These are phyloP conservation scores for Boletus sp. DNA, from an alignment of 768 basidiomycete species.

Conservation along the genomic window DNA sequence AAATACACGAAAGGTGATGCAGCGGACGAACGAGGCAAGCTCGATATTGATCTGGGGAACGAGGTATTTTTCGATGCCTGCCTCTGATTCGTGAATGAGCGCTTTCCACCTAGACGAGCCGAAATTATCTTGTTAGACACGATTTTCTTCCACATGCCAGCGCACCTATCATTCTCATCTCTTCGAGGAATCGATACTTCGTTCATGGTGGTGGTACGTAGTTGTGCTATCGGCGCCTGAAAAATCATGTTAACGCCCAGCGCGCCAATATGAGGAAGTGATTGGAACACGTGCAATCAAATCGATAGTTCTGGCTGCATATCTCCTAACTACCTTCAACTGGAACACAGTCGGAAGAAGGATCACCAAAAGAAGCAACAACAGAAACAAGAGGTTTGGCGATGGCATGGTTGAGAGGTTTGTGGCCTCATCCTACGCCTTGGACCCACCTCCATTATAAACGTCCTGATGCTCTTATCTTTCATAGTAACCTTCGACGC, in stretches of 20 bases:
- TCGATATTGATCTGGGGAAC: conserved; percentile 11
- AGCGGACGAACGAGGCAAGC: conserved; percentile 43
- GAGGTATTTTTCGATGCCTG: conserved; percentile 11
- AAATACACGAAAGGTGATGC: conserved; percentile 41
- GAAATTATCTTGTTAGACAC: conserved; percentile 2
- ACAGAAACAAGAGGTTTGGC: conserved; percentile 12
- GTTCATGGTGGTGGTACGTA: conserved; percentile 9
- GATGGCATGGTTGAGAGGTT: conserved; percentile 11
- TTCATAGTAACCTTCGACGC: not conserved
- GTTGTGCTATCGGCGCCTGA: conserved; percentile 5
- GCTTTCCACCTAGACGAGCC: conserved; percentile 12
- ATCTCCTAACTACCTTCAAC: not conserved
- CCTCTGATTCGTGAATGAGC: conserved; percentile 12
- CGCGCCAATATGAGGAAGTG: not conserved
- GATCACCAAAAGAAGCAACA: conserved; percentile 12
- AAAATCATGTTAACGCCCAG: conserved; percentile 5
- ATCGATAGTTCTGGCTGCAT: not conserved
- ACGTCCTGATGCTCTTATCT: not conserved
- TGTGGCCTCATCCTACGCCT: not conserved
- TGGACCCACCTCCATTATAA: conserved; percentile 12
- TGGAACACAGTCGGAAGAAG: not conserved
- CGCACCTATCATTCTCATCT: conserved; percentile 16
- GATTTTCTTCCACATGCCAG: not conserved
- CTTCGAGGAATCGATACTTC: not conserved
- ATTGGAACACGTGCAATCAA: conserved; percentile 16